Conservation (phyloP, 805 yeast genomes). For the Sugiyamaella lignohabitans region DNA sequence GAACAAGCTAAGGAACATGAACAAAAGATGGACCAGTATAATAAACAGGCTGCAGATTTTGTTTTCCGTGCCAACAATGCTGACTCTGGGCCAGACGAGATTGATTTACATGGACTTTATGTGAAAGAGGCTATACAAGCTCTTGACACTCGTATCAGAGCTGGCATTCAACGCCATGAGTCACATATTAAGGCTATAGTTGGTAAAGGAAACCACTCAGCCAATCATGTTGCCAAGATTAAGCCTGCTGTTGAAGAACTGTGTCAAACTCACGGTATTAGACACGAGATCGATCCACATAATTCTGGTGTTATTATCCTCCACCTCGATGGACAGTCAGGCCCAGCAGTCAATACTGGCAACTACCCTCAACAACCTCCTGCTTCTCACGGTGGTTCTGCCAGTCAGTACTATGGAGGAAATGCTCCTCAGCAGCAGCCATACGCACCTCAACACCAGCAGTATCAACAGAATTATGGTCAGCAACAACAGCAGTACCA, state of each 20-base stretch:
- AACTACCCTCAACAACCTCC: conserved; percentile 1
- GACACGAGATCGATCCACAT: conserved; percentile 54
- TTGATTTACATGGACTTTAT: conserved; percentile 86
- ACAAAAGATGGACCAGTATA: conserved; percentile 58
- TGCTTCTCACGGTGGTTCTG: conserved; percentile 8
- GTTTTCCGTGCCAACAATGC: conserved; percentile 83
- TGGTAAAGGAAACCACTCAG: conserved; percentile 87
- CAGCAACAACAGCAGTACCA: conserved; percentile 19
- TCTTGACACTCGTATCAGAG: conserved; percentile 65
- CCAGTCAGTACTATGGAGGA: conserved; percentile 7
- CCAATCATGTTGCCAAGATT: conserved; percentile 73
- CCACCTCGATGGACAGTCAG: neutral
- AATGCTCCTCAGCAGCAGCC: conserved; percentile 1
- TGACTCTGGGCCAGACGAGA: conserved; percentile 79
- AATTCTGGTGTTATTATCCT: conserved; percentile 72
- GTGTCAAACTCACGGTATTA: conserved; percentile 61
- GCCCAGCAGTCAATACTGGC: neutral
- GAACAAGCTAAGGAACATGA: conserved; percentile 57
- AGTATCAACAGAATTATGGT: conserved; percentile 2
- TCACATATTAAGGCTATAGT: conserved; percentile 71
- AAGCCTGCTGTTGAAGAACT: conserved; percentile 82
- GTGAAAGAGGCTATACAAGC: conserved; percentile 82
- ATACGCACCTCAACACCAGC: conserved; percentile 5
- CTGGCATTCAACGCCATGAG: conserved; percentile 53
- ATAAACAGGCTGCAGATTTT: conserved; percentile 73